phyloP scores from a whole-genome alignment of 2,329 filamentous ascomycete genomes.

The Chaetomium sp. region DNA sequence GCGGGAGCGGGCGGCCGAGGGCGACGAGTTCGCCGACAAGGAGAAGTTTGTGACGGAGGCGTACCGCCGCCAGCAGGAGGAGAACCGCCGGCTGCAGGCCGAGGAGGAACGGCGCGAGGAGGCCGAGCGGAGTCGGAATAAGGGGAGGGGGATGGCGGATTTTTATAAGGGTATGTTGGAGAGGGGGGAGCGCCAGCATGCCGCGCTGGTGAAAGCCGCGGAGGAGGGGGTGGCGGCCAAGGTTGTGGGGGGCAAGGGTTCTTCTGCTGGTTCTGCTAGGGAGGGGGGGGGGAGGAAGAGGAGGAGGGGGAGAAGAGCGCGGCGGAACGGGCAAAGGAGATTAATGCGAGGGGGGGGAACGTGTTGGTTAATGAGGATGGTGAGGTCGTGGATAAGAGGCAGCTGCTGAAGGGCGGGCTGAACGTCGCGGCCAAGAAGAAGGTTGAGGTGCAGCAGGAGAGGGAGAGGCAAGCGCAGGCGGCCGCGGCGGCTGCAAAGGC shows the following conservation, averaged over 20 bases:
- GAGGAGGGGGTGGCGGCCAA: conserved; percentile 45
- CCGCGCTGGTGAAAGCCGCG: conserved; percentile 68
- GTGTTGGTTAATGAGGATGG: conserved; percentile 80
- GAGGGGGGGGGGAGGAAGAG: conserved; percentile 37
- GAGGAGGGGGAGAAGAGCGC: conserved; percentile 56
- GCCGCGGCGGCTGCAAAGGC: conserved; percentile 35
- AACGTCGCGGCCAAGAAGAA: conserved; percentile 70
- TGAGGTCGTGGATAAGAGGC: conserved; percentile 80
- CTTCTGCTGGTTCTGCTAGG: no score
- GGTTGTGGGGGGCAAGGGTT: conserved; percentile 27
- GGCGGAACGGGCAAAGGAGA: conserved; percentile 65
- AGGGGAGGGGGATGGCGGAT: conserved; percentile 70
- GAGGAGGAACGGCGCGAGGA: conserved; percentile 70
- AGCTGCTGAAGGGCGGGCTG: conserved; percentile 73
- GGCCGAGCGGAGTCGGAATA: conserved; percentile 64
- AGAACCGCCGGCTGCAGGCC: conserved; percentile 68
- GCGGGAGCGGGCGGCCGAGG: conserved; percentile 75
- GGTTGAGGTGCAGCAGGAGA: conserved; percentile 43
- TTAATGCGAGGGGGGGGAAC: conserved; percentile 62
- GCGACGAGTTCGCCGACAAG: conserved; percentile 78
- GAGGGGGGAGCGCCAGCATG: conserved; percentile 69
- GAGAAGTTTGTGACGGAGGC: conserved; percentile 85
- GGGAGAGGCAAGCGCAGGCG: conserved; percentile 36
- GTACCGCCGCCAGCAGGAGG: conserved; percentile 79
- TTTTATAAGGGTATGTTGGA: conserved; percentile 78